Evolutionary conservation across 768 basidiomycete genomes (phyloP), one percentile per base, ranked within the genome.

Genomic region (Agaricus bisporus): DNA sequence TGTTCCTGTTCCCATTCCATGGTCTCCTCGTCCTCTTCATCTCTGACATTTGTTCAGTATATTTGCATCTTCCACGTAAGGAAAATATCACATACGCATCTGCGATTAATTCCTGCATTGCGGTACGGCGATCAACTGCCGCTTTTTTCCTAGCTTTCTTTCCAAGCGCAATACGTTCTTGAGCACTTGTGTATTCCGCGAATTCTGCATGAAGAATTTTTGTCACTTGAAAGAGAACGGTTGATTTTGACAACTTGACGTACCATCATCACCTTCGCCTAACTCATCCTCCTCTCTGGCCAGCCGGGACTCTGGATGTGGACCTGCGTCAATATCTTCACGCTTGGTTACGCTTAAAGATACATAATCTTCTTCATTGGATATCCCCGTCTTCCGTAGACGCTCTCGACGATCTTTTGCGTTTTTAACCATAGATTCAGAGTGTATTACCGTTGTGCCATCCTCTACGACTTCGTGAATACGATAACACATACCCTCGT

Each of bases 181-280:
- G 84, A 0, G 91, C 91, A 60, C 83, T 89, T 1, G 91, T 94
- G 60, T 84, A 94, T 63, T 92, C 90, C 5, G 91, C 86, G 63
- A 78, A 91, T 61, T 93, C 91, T 93, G 54, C 5, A 51, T 10
- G 58, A 41, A 38, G 11, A 14, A 41, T 41, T 48, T 41, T 48
- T 42, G 32, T 43, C 35, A 42, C 8, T 46, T 28, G 17, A 32
- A 29, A n/a, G 32, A 42, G 12, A 15, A 18, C 48, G 17, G 8
- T 26, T 43, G 4, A 17, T 28, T 28, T 32, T 17, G 25, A 20
- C 10, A 28, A n/a, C 25, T 18, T 53, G 17, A 65, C 79, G 39
- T 60, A 91, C 91, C 91, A 58, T 94, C 91, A 37, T 93, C 91
- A 2, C 84, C 90, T 63, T 93, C 89, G 10, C 91, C 91, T 1